Evolutionary conservation across 768 basidiomycete genomes (phyloP).

Genomic region (Lentinus tigrinus): DNA sequence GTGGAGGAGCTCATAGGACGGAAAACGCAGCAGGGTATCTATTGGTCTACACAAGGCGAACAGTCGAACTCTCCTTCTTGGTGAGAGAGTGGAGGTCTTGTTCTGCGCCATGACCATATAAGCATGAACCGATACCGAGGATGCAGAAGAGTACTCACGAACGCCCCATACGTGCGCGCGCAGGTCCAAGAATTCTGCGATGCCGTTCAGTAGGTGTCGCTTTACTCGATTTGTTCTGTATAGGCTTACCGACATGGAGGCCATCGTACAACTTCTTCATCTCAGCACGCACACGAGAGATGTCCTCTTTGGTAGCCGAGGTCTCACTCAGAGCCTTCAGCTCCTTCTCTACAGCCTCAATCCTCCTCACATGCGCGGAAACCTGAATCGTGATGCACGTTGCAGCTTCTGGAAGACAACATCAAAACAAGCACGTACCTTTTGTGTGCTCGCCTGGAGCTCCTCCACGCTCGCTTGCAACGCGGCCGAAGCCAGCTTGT

Average conservation of each 20-base stretch:
- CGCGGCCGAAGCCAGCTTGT: conserved; percentile 83
- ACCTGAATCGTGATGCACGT: conserved; percentile 44
- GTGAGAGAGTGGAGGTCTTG: conserved; percentile 75
- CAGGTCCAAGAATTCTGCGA: conserved; percentile 74
- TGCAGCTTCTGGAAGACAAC: neutral
- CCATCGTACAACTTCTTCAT: conserved; percentile 87
- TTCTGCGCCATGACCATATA: conserved; percentile 42
- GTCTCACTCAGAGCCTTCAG: conserved; percentile 68
- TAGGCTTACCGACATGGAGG: conserved; percentile 66
- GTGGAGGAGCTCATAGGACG: neutral
- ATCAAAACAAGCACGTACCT: conserved; percentile 43
- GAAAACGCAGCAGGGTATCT: neutral
- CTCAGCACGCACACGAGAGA: conserved; percentile 72
- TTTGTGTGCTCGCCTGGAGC: conserved; percentile 77
- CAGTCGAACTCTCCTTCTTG: conserved; percentile 63
- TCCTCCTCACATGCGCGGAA: conserved; percentile 77
- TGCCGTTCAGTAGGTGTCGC: no score
- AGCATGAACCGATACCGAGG: neutral
- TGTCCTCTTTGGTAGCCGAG: conserved; percentile 77
- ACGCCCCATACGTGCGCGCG: conserved; percentile 86
- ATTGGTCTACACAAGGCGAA: conserved; percentile 42
- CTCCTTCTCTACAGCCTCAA: conserved; percentile 89
- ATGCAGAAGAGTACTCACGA: conserved; percentile 51
- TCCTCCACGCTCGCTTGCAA: conserved; percentile 87
- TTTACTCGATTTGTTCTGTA: no score